phyloP scores from a whole-genome alignment of 768 basidiomycete genomes.

The Pleurotus pulmonarius region DNA sequence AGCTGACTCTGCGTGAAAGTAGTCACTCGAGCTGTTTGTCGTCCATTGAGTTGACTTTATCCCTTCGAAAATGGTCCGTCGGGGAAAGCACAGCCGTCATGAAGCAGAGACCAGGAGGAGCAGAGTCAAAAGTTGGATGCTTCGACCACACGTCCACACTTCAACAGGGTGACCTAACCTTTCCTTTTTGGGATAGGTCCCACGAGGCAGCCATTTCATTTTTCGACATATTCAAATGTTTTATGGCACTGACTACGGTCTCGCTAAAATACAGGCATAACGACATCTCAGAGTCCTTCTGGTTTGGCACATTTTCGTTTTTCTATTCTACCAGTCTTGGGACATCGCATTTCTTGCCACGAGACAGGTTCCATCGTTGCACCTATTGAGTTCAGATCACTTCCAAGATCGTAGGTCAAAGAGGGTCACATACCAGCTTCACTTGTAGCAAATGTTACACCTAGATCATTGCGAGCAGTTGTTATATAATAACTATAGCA shows the following conservation, averaged over 20 bases:
- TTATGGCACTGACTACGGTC: no score
- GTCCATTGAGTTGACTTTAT: conserved; percentile 61
- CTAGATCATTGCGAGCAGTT: conserved; percentile 85
- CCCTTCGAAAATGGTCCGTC: conserved; percentile 55
- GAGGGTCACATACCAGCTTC: conserved; percentile 58
- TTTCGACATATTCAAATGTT: no score
- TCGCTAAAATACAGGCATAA: no score
- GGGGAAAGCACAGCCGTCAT: conserved; percentile 69
- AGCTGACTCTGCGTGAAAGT: conserved; percentile 9
- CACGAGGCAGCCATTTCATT: neutral
- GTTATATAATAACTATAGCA: conserved; percentile 73
- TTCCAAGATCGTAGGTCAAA: neutral
- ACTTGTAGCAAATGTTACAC: conserved; percentile 87
- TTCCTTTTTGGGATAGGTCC: neutral
- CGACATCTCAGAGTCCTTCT: conserved; percentile 44
- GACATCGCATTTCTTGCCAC: conserved; percentile 90
- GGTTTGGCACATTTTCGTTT: conserved; percentile 87
- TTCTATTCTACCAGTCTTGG: conserved; percentile 74
- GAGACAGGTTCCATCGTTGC: conserved; percentile 82
- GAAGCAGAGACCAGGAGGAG: conserved; percentile 6
- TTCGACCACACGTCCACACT: neutral
- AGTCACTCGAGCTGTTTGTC: conserved; percentile 59
- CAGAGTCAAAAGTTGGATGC: conserved; percentile 5
- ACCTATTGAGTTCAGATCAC: conserved; percentile 34
- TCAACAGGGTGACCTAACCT: neutral